A percentile compares a stretch with the other conserved stretches of the same genome.
Evolutionary conservation across 1,139 yeast genomes (phyloP).

Genomic region (Taiozyma onychis): DNA sequence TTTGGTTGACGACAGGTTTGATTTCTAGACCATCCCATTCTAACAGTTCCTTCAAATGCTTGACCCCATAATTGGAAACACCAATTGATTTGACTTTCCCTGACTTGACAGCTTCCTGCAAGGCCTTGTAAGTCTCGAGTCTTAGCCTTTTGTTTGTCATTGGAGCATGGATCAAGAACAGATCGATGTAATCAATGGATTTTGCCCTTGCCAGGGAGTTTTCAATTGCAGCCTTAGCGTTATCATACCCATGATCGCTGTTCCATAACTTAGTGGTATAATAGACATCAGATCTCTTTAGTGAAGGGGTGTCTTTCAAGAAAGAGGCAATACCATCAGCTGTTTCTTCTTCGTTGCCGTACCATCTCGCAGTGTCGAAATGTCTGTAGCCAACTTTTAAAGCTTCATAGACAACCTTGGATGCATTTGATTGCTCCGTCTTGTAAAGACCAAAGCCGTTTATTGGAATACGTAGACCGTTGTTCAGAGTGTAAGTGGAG

Average conservation of each 20-base stretch:
- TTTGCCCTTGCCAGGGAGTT: conserved; percentile 8
- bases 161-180: conserved; percentile 17
- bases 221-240: conserved; percentile 7
- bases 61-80: conserved; percentile 16
- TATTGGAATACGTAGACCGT: conserved; percentile 13
- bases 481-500: conserved; percentile 10
- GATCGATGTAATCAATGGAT: conserved; percentile 13
- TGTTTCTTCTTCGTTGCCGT: conserved; percentile 10
- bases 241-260: conserved; percentile 10
- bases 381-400: conserved; percentile 23
- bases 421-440: conserved; percentile 6
- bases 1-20: conserved; percentile 35
- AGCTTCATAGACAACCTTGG: conserved; percentile 10
- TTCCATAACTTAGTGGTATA: conserved; percentile 14
- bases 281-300: conserved; percentile 12
- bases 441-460: conserved; percentile 15
- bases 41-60: conserved; percentile 13
- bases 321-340: conserved; percentile 14
- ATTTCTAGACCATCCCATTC: conserved; percentile 13
- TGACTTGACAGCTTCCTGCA: conserved; percentile 12
- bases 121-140: conserved; percentile 9
- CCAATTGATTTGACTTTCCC: conserved; percentile 17
- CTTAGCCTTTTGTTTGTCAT: conserved; percentile 7
- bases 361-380: conserved; percentile 14
- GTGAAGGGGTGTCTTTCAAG: conserved; percentile 6